phyloP scores from a whole-genome alignment of 371 early-diverging fungal species.

The Haplosporangium sp. region DNA sequence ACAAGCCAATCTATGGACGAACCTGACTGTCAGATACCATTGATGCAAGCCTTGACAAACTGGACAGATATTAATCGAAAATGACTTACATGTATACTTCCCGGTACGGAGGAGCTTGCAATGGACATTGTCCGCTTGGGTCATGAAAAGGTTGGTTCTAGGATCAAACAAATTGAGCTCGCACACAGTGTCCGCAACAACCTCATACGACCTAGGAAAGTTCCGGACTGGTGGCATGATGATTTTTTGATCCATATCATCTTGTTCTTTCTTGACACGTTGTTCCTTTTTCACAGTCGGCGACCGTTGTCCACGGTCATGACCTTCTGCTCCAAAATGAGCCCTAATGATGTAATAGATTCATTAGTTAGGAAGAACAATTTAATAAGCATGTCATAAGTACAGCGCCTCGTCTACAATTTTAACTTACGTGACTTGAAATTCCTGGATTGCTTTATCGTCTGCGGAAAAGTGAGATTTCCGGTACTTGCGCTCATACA shows the following conservation, averaged over 20 bases:
- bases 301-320: background rate
- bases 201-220: slow-evolving; percentile 23
- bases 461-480: slow-evolving; percentile 62
- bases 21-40: no score
- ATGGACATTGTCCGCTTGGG: slow-evolving; percentile 54
- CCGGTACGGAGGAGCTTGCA: slow-evolving; percentile 60
- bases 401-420: background rate
- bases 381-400: background rate
- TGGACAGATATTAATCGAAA: background rate
- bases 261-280: slow-evolving; percentile 13
- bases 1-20: slow-evolving; percentile 61
- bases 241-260: slow-evolving; percentile 12
- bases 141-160: slow-evolving; percentile 59
- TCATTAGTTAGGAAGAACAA: no score
- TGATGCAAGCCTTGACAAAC: no score
- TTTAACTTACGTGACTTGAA: slow-evolving; percentile 55
- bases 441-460: slow-evolving; percentile 68
- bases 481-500: slow-evolving; percentile 70
- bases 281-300: slow-evolving; percentile 6
- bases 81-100: slow-evolving; percentile 44
- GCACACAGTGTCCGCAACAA: slow-evolving; percentile 56
- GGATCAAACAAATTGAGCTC: slow-evolving; percentile 70
- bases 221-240: slow-evolving; percentile 27
- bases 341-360: no score
- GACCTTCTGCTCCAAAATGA: no score